phyloP scores from a whole-genome alignment of 176 grass and related monocot species.

The Phoenix dactylifera region DNA sequence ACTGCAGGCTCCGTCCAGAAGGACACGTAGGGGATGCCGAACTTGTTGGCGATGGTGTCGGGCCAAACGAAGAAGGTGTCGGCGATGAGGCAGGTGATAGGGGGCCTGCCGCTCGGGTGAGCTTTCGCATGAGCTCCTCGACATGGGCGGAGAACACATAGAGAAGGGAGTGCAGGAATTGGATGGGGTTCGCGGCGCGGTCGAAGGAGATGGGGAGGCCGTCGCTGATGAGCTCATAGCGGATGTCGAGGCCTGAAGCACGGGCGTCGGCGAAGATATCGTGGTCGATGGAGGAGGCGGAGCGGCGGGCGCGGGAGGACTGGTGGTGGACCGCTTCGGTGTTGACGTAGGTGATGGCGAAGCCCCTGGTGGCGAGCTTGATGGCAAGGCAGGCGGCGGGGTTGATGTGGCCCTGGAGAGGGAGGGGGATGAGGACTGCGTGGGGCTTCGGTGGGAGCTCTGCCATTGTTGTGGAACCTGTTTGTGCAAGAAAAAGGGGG shows the following conservation, averaged over 20 bases:
- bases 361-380: constrained; percentile 26
- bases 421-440: constrained; percentile 46
- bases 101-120: constrained; percentile 24
- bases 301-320: constrained; percentile 12
- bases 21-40: constrained; percentile 41
- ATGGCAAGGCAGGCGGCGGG: constrained; percentile 45
- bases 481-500: too few relatives aligned
- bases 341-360: constrained; percentile 64
- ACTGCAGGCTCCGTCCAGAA: constrained; percentile 70
- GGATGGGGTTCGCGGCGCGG: constrained; percentile 36
- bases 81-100: constrained; percentile 35
- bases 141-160: constrained; percentile 49
- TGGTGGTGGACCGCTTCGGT: constrained; percentile 44
- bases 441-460: constrained; percentile 13
- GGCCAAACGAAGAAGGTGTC: constrained; percentile 74
- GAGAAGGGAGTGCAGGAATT: constrained; percentile 36
- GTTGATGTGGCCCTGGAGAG: constrained; percentile 67
- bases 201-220: constrained; percentile 44
- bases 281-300: too few relatives aligned
- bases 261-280: constrained; percentile 28
- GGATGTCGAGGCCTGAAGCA: constrained; percentile 23
- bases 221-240: constrained; percentile 54
- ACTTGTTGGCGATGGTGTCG: constrained; percentile 30
- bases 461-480: background rate
- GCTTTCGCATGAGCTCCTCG: constrained; percentile 54